Base-by-base conservation (phyloP, 164 flowering plant genomes). In the Litsea cubeba region DNA sequence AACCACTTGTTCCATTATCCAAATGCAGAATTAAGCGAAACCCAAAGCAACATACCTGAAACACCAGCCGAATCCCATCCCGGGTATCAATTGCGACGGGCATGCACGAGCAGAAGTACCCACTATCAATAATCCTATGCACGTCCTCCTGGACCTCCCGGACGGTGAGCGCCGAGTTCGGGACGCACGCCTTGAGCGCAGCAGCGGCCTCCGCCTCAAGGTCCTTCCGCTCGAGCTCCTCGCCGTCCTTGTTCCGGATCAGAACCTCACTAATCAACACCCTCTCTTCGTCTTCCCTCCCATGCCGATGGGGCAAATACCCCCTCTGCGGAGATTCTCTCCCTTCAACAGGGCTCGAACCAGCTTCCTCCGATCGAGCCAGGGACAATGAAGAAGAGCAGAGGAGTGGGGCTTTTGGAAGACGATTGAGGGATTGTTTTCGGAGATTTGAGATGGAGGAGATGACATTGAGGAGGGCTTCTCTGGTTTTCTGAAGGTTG, bases 101-200 rank as follows among this genome's bases (percentile, higher is more conserved):
- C 86, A 87, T 84, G 76, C 99, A 95, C n/a, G 98, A 90, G 73
- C 76, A 85, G 72, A 95, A 95, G 79, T 87, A 91, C 5, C 99
- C 99, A 69, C 97, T 90, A 23, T 85, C 87, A 57, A 95, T 92
- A 66, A 95, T 88, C 79, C 99, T 75, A 63, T 90, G 97, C 62
- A 95, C 97, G 78, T 95, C 99, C 78, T 95, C 99, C 68, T 93
- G 97, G 10, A 96, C 98, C 80, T 96, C 99, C 18, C 88, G 79
- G 3, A 90, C 91, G 0, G 98, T 96, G 17, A 96, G 85, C 0
- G 98, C 99, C 2, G 97, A 88, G 78, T 92, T 94, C 0, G 95
- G 86, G 10, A 95, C 82, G 66, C 88, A 87, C 0, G 97, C 95
- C 74, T 88, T 93, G 74, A 96, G 74, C 3, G 97, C 97, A 18